These are phyloP conservation scores for Zoysia matrella DNA, from an alignment of 202 grass and related monocot genomes.

Conservation along the genomic window DNA sequence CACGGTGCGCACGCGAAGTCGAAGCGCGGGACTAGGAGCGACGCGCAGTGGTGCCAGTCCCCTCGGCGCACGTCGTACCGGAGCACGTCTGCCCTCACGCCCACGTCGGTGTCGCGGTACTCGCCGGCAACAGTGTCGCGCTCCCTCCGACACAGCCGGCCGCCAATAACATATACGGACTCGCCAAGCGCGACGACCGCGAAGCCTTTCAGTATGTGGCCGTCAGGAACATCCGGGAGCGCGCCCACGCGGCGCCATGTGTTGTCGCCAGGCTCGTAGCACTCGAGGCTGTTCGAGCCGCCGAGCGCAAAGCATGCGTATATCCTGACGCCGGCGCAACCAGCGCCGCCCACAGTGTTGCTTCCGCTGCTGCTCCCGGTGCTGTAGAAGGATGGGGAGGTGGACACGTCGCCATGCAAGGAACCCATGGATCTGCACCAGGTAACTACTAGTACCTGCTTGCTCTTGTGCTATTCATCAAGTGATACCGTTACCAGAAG, in stretches of 20 bases:
- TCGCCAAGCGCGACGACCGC: constrained; percentile 50
- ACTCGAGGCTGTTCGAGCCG: constrained; percentile 52
- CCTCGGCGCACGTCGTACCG: constrained; percentile 49
- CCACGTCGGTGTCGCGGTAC: constrained; percentile 49
- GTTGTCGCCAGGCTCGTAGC: constrained; percentile 59
- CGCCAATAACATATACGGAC: constrained; percentile 60
- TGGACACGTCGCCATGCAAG: constrained; percentile 39
- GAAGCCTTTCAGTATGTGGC: constrained; percentile 65
- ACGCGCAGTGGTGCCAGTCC: constrained; percentile 58
- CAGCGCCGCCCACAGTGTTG: not conserved
- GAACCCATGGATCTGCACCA: constrained; percentile 51
- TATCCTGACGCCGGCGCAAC: constrained; percentile 32
- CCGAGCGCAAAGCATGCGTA: constrained; percentile 53
- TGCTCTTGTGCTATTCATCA: constrained; percentile 7
- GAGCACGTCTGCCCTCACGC: constrained; percentile 55
- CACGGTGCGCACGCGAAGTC: constrained; percentile 71
- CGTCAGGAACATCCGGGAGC: constrained; percentile 52
- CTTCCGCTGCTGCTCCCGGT: constrained; percentile 41
- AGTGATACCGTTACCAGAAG: not conserved
- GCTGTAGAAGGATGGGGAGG: constrained; percentile 45
- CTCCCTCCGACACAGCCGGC: constrained; percentile 54
- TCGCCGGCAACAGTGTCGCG: not conserved
- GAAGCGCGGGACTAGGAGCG: constrained; percentile 58
- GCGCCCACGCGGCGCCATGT: constrained; percentile 51
- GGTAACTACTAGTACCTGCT: not conserved